These are phyloP conservation scores for Pseudogymnoascus sp. DNA, from an alignment of 2,329 filamentous ascomycete species.

Conservation along the genomic window DNA sequence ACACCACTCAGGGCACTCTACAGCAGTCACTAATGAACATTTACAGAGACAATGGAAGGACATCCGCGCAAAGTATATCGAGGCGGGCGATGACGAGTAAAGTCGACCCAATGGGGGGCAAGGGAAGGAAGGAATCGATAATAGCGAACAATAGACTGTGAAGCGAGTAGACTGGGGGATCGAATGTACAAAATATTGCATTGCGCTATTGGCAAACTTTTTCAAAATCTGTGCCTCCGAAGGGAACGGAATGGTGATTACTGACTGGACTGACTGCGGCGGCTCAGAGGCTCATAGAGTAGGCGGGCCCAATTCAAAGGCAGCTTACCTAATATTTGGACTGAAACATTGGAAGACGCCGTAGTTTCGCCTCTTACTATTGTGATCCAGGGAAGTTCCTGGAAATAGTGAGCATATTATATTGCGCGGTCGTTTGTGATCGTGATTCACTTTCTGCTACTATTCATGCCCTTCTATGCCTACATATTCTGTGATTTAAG, in stretches of 20 bases:
- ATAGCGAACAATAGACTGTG: conserved; percentile 8
- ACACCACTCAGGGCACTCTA: neutral
- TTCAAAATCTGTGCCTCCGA: neutral
- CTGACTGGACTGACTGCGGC: neutral
- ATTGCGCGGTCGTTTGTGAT: neutral
- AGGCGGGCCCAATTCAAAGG: neutral
- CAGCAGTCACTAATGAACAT: conserved; percentile 25
- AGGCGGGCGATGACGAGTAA: conserved; percentile 47
- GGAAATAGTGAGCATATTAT: neutral
- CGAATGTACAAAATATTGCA: conserved; percentile 8
- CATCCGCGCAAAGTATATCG: conserved; percentile 82
- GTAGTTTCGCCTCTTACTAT: neutral
- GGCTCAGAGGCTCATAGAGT: neutral
- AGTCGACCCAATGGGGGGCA: neutral
- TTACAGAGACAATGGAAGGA: conserved; percentile 99
- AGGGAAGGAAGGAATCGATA: conserved; percentile 6
- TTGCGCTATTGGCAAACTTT: conserved; percentile 8
- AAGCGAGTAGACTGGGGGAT: conserved; percentile 2
- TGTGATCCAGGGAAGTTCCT: neutral
- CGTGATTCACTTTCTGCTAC: neutral
- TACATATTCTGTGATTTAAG: neutral
- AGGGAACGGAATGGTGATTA: neutral
- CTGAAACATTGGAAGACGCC: neutral
- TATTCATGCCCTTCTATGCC: neutral
- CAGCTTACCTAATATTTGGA: neutral